These are phyloP conservation scores for Xerocomellus dryophilus DNA, from an alignment of 768 basidiomycete genomes.

Conservation along the genomic window DNA sequence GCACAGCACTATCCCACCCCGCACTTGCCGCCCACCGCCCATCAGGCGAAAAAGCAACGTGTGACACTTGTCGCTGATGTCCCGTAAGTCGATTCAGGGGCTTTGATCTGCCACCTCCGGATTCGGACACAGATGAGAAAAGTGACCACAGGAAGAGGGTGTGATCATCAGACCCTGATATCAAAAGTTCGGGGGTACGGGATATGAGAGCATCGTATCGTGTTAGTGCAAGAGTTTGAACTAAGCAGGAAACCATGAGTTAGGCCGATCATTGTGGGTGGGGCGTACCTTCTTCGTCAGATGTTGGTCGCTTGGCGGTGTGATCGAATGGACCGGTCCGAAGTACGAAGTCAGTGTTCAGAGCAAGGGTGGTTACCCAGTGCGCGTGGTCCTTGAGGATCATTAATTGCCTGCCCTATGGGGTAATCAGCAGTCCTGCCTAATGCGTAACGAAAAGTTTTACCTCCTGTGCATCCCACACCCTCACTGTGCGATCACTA, in stretches of 20 bases:
- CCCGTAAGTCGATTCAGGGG: constrained; percentile 81
- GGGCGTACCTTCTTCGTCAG: constrained; percentile 75
- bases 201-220: constrained; percentile 74
- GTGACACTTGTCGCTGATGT: constrained; percentile 91
- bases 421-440: constrained; percentile 2
- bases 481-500: constrained; percentile 88
- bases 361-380: constrained; percentile 95
- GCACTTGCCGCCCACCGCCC: constrained; percentile 90
- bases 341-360: constrained; percentile 93
- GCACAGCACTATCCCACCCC: constrained; percentile 86
- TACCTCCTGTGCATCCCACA: constrained; percentile 88
- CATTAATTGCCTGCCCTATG: constrained; percentile 79
- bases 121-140: constrained; percentile 47
- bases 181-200: constrained; percentile 72
- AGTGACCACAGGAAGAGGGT: constrained; percentile 95
- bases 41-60: constrained; percentile 94
- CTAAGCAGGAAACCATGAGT: constrained; percentile 36
- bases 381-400: constrained; percentile 94
- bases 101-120: constrained; percentile 51
- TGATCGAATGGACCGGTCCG: constrained; percentile 96
- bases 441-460: constrained; percentile 18
- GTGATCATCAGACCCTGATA: constrained; percentile 97
- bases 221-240: constrained; percentile 68
- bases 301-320: constrained; percentile 69
- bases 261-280: neutral